Evolutionary conservation across 352 stramenopile genomes (phyloP), one percentile per base, ranked within the genome.

Genomic region (Aphanomyces stellatus): DNA sequence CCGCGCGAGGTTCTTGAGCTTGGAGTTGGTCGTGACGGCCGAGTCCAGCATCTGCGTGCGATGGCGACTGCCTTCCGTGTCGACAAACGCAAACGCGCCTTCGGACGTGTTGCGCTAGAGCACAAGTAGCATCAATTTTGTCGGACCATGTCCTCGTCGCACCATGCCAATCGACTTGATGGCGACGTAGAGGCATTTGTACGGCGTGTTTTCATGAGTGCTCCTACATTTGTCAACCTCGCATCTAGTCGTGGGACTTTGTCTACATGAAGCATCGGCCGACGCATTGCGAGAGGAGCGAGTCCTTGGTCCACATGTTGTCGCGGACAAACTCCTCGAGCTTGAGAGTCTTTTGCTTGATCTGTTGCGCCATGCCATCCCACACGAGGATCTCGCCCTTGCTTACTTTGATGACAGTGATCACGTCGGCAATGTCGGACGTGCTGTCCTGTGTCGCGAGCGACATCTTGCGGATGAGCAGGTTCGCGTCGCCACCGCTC

Each of bases 281-380:
- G 33, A 91, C 74, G 70, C 87, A 91, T 48, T 90, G 81, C 33
- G 83, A 83, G 4, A 91, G 71, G 40, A 90, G 69, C n/a, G 69
- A 56, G 28, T 91, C 81, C 66, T 88, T 91, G 33, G 72, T 69
- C 81, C 83, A 91, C 27, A 76, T 77, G 41, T 77, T 74, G 59
- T 88, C 88, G 22, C 78, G 79, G 62, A 90, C 80, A 66, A 91
- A 91, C 6, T 91, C 81, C 56, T 74, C 88, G 72, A 91, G 79
- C 62, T 84, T 78, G 25, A 91, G 69, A 10, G 79, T 71, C 48
- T 87, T 89, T 28, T 82, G 71, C 46, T 76, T 37, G 40, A 76
- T 70, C 70, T 84, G 72, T 70, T 79, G 55, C 65, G 74, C 62
- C 42, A 78, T 74, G 56, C 78, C 80, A 46, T 90, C 79, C 76